phyloP scores from a whole-genome alignment of 2,329 filamentous ascomycete species.

The Phialemoniopsis sp. region DNA sequence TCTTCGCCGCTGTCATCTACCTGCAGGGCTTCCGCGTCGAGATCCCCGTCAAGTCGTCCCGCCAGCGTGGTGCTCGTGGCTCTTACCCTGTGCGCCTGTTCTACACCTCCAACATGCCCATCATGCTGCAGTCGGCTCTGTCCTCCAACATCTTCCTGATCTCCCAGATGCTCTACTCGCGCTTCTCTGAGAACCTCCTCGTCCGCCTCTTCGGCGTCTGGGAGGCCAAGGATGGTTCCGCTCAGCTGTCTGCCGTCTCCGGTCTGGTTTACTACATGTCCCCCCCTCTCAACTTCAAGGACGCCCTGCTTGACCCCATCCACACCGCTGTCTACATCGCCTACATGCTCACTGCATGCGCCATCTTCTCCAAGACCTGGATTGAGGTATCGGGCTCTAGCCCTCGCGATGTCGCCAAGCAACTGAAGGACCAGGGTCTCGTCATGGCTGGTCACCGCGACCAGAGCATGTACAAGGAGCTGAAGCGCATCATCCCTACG shows the following conservation, averaged over 20 bases:
- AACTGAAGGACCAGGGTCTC: constrained; percentile 98
- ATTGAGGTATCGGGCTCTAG: constrained; percentile 98
- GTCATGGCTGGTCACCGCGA: constrained; percentile 99
- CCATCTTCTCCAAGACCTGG: constrained; percentile 99
- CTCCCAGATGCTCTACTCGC: constrained; percentile 98
- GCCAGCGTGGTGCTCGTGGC: constrained; percentile 96
- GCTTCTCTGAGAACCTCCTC: constrained; percentile 97
- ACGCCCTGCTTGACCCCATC: constrained; percentile 93
- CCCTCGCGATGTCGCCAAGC: constrained; percentile 97
- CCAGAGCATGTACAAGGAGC: constrained; percentile 99
- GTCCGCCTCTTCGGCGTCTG: constrained; percentile 97
- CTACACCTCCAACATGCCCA: constrained; percentile 99
- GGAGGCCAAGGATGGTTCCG: constrained; percentile 94
- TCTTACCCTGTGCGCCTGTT: constrained; percentile 98
- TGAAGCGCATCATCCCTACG: constrained; percentile 98
- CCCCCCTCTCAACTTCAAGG: constrained; percentile 94
- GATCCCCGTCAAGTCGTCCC: constrained; percentile 98
- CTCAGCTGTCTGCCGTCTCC: constrained; percentile 89
- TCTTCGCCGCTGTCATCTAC: constrained; percentile 98
- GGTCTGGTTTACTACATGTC: constrained; percentile 99
- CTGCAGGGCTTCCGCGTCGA: constrained; percentile 99
- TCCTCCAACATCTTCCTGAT: constrained; percentile 99
- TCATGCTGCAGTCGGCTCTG: constrained; percentile 98
- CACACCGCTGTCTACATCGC: constrained; percentile 93
- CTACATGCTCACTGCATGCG: constrained; percentile 96